Conservation (phyloP, 2,329 filamentous ascomycete genomes). For the Knufia petricola region DNA sequence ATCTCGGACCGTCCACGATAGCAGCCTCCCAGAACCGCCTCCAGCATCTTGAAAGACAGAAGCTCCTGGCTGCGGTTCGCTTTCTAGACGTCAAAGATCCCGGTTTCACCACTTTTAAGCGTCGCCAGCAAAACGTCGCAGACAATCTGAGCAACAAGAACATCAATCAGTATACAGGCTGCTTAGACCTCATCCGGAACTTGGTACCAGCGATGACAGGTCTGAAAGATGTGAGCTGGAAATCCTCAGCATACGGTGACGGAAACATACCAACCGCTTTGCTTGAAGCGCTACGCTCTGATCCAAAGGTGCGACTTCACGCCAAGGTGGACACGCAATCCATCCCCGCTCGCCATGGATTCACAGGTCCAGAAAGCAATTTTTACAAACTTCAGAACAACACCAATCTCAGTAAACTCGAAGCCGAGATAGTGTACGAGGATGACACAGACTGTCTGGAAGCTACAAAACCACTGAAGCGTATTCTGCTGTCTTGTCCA, state of each 20-base stretch:
- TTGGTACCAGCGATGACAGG: not conserved
- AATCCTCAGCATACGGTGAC: not conserved
- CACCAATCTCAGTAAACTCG: not conserved
- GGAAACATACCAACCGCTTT: not conserved
- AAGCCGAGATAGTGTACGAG: not conserved
- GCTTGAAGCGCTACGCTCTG: not conserved
- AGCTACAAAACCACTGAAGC: not conserved
- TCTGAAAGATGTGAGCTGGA: not conserved
- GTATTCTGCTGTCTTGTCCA: not conserved
- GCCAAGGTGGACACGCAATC: not conserved
- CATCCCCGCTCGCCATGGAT: not conserved
- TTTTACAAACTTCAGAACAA: not conserved
- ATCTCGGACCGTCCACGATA: not conserved
- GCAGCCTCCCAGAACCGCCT: not conserved
- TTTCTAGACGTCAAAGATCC: not conserved
- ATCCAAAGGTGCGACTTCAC: not conserved
- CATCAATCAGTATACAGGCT: not conserved
- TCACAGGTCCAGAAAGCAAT: not conserved
- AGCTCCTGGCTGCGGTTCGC: not conserved
- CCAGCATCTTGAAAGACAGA: not conserved
- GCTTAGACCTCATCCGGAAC: not conserved
- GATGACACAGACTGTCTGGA: not conserved
- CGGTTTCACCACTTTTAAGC: not conserved
- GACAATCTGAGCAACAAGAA: not conserved
- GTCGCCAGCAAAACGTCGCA: not conserved